Evolutionary conservation across 345 rosid genomes (phyloP), one percentile per base, ranked within the genome.

Genomic region (Pelargonium nanum): DNA sequence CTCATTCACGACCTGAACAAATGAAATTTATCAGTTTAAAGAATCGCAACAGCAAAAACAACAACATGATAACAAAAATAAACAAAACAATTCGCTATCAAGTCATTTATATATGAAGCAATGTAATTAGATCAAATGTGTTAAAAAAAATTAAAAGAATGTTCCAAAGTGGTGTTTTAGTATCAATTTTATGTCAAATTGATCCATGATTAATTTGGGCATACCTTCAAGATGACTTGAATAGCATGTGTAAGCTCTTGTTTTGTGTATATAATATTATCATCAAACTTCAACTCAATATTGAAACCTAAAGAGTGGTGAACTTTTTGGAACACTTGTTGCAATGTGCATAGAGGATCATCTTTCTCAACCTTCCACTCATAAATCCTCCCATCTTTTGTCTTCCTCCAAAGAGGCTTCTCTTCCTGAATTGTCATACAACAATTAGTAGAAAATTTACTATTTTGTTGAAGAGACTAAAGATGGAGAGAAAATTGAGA

Each of bases 261-360:
- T 48, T 72, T 74, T 10, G 72, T 63, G 58, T 92, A 92, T 24
- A 79, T 76, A 45, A 87, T 57, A 56, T 83, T 69, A 67, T 92
- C 97, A 61, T 89, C 98, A 32, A 89, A 88, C 75, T 92, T 92
- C 54, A 92, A 68, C 74, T 92, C 97, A 60, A 92, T 77, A 70
- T 89, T 89, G 81, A 89, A 89, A 25, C 98, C 89, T 23, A 85
- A 19, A 8, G 77, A 64, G 19, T 83, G 83, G 2, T 82, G 71
- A 4, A 92, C 91, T 73, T 72, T 74, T 74, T 83, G 73, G 28
- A 92, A 81, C 26, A 86, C 96, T 58, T 85, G 94, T 56, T 84
- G 79, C 53, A 89, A 70, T 13, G 96, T 85, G 72, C 99, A 89
- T 1, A 85, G 53, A 1, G 89, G 61, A 66, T 86, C 99, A 68